Conservation (phyloP, 306 rosid genomes). For the Trifolium fragiferum region DNA sequence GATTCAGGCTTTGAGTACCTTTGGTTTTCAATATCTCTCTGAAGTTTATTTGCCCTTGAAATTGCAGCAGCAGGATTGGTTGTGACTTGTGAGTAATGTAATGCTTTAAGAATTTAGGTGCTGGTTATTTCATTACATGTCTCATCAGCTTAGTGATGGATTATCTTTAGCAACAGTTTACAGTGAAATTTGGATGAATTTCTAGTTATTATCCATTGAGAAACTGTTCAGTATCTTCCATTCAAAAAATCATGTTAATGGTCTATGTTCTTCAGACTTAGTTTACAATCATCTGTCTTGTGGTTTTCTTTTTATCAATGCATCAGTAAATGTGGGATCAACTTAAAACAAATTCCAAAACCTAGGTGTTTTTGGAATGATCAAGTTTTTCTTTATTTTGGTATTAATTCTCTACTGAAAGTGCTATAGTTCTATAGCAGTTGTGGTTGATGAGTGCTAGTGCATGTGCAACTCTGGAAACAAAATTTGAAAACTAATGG, state of each 20-base stretch:
- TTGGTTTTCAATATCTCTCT: slow-evolving; percentile 87
- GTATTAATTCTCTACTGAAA: slow-evolving; percentile 1
- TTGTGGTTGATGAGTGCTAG: slow-evolving; percentile 1
- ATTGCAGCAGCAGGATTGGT: slow-evolving; percentile 90
- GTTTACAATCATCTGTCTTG: neutral
- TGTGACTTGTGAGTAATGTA: slow-evolving; percentile 55
- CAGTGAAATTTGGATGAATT: slow-evolving; percentile 26
- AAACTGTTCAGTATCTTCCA: neutral
- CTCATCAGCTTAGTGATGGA: slow-evolving; percentile 21
- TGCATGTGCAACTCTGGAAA: slow-evolving; percentile 7
- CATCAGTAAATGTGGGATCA: neutral
- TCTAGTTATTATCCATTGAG: slow-evolving; percentile 3
- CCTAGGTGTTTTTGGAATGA: neutral
- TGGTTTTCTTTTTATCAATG: slow-evolving; percentile 17
- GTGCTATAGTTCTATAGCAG: neutral
- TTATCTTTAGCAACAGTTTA: neutral
- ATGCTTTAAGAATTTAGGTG: slow-evolving; percentile 12
- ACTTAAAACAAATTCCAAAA: neutral
- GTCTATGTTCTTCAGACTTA: neutral
- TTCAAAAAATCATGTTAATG: slow-evolving; percentile 8
- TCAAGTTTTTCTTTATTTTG: neutral
- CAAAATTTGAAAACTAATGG: slow-evolving; percentile 44
- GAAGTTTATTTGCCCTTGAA: slow-evolving; percentile 90
- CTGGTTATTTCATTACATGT: slow-evolving; percentile 14
- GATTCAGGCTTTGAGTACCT: slow-evolving; percentile 91